Evolutionary conservation across 306 rosid species (phyloP), one percentile per base, ranked within the genome.

Genomic region (Prunus mongolica): DNA sequence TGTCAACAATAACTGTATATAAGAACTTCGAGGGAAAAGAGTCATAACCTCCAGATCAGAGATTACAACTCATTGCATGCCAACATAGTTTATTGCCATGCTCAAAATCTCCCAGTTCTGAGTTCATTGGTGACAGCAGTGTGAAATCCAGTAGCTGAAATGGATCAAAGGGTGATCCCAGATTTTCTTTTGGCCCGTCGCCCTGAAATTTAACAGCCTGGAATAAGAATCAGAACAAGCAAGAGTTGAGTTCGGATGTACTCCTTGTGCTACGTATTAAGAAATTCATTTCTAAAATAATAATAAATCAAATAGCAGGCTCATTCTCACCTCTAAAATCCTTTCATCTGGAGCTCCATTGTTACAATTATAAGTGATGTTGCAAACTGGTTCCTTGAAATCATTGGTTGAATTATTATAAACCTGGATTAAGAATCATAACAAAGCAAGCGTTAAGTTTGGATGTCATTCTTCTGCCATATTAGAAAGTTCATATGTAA

Each of bases 251-350:
- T 70, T 4, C 55, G 25, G 24, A 60, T 65, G 47, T 28, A 60
- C 71, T 74, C 78, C 28, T 56, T 56, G 34, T 27, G 32, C 34
- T 68, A 28, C 55, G 72, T 41, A 28, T 44, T 50, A 32, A 28
- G n/a, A 45, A 27, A n/a, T 78, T 54, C 20, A 61, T n/a, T 34
- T 34, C 3, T 3, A 49, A 12, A 49, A 77, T 60, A 30, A 8
- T 69, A 76, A 66, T 55, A 34, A 54, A 51, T 24, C 24, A 78
- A 22, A 50, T 56, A 63, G 55, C 22, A 78, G 50, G 38, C 6
- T 3, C 0, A 3, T 49, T 49, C 54, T 83, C 75, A 89, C 91
- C 79, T 50, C 69, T 34, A 69, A 51, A 69, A 67, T 52, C 16
- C 14, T 54, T 30, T 20, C 3, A 28, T 15, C 4, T 71, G 65